Percentiles rank a stretch among this genome's conserved stretches.
Evolutionary conservation across 306 rosid species (phyloP).

Genomic region (Prosopis cineraria): DNA sequence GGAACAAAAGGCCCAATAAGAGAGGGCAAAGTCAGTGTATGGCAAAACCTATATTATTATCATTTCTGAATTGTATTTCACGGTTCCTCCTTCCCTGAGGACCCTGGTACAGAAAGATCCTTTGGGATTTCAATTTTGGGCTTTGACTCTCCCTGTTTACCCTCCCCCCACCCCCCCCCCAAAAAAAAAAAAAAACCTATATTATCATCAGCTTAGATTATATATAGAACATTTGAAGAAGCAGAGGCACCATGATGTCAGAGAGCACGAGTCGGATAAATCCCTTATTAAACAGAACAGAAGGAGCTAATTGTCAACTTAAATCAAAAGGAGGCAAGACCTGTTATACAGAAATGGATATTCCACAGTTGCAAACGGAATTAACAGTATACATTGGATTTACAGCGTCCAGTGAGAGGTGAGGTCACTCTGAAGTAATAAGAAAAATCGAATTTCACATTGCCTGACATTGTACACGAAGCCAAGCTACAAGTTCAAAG

Average conservation of each 20-base stretch:
- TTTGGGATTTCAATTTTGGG: too few relatives aligned
- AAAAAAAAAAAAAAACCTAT: too few relatives aligned
- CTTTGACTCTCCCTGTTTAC: too few relatives aligned
- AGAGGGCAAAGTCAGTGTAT: neutral
- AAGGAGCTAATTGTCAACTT: neutral
- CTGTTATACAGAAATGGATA: conserved; percentile 17
- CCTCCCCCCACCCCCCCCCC: too few relatives aligned
- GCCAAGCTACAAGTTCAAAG: conserved; percentile 8
- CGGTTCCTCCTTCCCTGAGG: too few relatives aligned
- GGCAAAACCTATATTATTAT: too few relatives aligned
- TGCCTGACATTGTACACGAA: neutral
- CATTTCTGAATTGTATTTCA: too few relatives aligned
- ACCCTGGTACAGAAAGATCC: too few relatives aligned
- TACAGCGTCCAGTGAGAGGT: conserved; percentile 18
- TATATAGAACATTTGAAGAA: neutral
- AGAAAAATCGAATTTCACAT: conserved; percentile 25
- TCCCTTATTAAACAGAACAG: neutral
- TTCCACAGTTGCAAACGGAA: conserved; percentile 22
- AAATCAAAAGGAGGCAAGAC: conserved; percentile 13
- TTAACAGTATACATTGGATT: conserved; percentile 24
- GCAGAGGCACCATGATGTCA: neutral
- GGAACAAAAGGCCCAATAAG: neutral
- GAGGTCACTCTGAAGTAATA: neutral
- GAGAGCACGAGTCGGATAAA: neutral
- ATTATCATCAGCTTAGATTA: neutral